Evolutionary conservation across 2,329 filamentous ascomycete genomes (phyloP), one percentile per base, ranked within the genome.

Genomic region (Calonectria montana): DNA sequence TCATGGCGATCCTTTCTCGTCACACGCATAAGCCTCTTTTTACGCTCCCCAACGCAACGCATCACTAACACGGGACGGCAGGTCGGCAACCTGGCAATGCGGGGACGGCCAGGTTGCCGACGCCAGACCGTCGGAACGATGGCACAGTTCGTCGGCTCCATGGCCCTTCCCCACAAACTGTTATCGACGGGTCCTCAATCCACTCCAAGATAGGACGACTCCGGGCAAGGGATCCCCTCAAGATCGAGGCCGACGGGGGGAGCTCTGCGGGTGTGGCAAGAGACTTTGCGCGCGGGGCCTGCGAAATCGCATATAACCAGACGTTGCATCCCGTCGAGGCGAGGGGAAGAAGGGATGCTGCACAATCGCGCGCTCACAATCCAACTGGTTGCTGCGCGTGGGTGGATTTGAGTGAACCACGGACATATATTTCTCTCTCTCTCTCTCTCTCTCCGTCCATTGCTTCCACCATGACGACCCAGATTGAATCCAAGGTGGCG

Each of bases 121-220:
- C 55, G 18, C 27, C 25, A 15, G 16, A 31, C 37, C 50, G 39
- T 73, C 68, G 71, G 71, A 62, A 62, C 68, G 71, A 71, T 73
- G 68, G 50, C 59, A 65, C 47, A 21, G 57, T 27, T 39, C 48
- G 35, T 68, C 68, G 65, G 65, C 25, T 71, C 41, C 65, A 50
- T 67, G 70, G 48, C 43, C 61, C 21, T 70, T 64, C 70, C 70
- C 70, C 70, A 64, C 70, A 67, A 57, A 65, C 61, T 21, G 62
- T 45, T 69, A 66, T 66, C 66, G 35, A 57, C 31, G 47, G 65
- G 53, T 59, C 65, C 65, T 37, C 57, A 41, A 43, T 67, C 65
- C 27, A 48, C 53, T 67, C 47, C 31, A 43, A 43, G 65, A 45
- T 59, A 45, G 37, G 31, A 43, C 47, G 31, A 9, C 63, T 9